Evolutionary conservation across 1,284 basidiomycete genomes (phyloP).

Genomic region (Apiotrichum gracile): DNA sequence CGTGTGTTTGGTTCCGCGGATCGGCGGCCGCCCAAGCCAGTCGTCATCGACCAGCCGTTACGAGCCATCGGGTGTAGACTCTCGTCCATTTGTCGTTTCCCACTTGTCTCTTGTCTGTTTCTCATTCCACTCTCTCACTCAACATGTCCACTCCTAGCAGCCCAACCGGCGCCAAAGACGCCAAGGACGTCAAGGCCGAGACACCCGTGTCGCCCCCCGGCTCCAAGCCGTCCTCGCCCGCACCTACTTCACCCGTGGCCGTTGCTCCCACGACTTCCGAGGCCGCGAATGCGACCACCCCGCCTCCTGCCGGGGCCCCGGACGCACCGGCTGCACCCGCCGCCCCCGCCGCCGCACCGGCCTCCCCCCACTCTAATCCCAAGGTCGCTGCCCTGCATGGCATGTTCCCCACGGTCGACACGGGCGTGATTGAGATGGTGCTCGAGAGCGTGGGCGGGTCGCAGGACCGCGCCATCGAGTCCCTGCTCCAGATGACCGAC

Average conservation of each 20-base stretch:
- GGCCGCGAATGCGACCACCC: not conserved
- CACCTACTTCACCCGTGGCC: not conserved
- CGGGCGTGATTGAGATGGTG: conserved; percentile 40
- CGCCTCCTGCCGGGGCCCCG: not conserved
- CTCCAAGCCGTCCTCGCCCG: not conserved
- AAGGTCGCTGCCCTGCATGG: conserved; percentile 34
- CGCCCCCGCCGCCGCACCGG: not conserved
- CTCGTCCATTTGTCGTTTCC: not conserved
- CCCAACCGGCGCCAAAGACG: not conserved
- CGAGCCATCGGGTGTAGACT: not conserved
- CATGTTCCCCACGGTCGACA: conserved; percentile 43
- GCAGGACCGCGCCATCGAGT: conserved; percentile 44
- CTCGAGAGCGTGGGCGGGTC: conserved; percentile 39
- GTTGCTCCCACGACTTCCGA: not conserved
- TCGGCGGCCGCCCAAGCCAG: too few relatives aligned
- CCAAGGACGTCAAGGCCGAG: not conserved
- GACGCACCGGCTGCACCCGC: not conserved
- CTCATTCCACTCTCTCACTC: not conserved
- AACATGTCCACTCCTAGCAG: not conserved
- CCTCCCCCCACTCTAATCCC: conserved; percentile 18
- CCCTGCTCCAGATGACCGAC: conserved; percentile 45
- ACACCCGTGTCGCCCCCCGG: not conserved
- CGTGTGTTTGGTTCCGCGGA: too few relatives aligned
- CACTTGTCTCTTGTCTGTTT: not conserved
- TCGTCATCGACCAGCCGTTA: too few relatives aligned